A percentile compares a stretch with the other conserved stretches of the same genome.
Evolutionary conservation across 169 alveolate genomes (phyloP).

Genomic region (Cryptosporidium tyzzeri): DNA sequence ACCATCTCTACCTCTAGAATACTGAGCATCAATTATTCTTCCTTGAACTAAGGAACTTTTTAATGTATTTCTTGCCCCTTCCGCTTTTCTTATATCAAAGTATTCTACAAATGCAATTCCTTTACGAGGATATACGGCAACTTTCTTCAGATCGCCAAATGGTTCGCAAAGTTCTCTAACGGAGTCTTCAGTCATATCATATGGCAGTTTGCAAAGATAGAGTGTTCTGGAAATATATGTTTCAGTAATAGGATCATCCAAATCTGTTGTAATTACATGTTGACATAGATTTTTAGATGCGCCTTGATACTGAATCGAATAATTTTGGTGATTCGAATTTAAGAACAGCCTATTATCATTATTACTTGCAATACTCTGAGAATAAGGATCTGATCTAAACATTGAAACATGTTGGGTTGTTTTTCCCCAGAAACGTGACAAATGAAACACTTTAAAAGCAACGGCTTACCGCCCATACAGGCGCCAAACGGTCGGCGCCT

Average conservation of each 20-base stretch:
- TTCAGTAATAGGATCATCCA: slow-evolving; percentile 29
- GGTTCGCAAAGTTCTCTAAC: slow-evolving; percentile 76
- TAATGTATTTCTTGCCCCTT: slow-evolving; percentile 76
- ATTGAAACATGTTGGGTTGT: slow-evolving; percentile 24
- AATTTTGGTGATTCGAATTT: not conserved
- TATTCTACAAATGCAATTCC: slow-evolving; percentile 81
- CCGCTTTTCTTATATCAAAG: slow-evolving; percentile 78
- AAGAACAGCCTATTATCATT: not conserved
- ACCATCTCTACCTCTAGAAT: slow-evolving; percentile 67
- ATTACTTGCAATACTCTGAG: not conserved
- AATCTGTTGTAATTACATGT: not conserved
- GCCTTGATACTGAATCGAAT: not conserved
- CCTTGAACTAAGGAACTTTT: slow-evolving; percentile 77
- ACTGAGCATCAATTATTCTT: slow-evolving; percentile 77
- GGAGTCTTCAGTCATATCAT: slow-evolving; percentile 76
- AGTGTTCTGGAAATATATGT: slow-evolving; percentile 69
- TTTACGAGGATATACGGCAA: slow-evolving; percentile 75
- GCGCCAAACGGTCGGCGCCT: not conserved
- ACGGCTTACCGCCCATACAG: not conserved
- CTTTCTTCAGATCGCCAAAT: slow-evolving; percentile 77
- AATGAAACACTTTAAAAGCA: not conserved
- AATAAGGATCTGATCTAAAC: slow-evolving; percentile 41
- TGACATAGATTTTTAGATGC: slow-evolving; percentile 1
- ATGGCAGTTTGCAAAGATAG: slow-evolving; percentile 77
- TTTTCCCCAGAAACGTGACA: slow-evolving; percentile 15